A percentile compares a stretch with the other conserved stretches of the same genome.
These are phyloP conservation scores for Omphalotus olearius DNA, from an alignment of 1,284 basidiomycete species.

Conservation along the genomic window DNA sequence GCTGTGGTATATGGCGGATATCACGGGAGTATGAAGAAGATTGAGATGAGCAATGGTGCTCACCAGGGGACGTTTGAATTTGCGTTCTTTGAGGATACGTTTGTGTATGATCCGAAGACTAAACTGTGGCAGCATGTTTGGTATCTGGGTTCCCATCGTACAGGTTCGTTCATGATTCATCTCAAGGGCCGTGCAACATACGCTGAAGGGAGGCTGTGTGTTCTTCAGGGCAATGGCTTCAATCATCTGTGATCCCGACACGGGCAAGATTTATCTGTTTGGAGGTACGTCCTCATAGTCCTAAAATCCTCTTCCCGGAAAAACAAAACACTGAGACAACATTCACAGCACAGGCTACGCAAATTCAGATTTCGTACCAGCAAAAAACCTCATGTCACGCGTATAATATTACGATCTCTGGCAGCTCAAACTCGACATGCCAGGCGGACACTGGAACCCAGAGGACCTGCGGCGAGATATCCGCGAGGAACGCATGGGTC, in stretches of 20 bases:
- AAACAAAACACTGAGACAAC: neutral
- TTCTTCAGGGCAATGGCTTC: slow-evolving; percentile 5
- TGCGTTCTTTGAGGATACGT: slow-evolving; percentile 15
- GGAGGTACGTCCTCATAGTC: neutral
- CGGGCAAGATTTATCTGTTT: slow-evolving; percentile 14
- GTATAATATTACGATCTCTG: slow-evolving; percentile 15
- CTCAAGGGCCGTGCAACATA: no score
- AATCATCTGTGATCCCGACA: slow-evolving; percentile 13
- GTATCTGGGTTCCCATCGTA: slow-evolving; percentile 15
- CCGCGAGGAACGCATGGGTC: slow-evolving; percentile 12
- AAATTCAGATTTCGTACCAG: slow-evolving; percentile 6
- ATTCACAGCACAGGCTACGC: slow-evolving; percentile 6
- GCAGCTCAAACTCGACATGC: slow-evolving; percentile 13
- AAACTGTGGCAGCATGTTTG: slow-evolving; percentile 13
- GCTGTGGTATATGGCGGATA: slow-evolving; percentile 16
- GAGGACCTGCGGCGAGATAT: slow-evolving; percentile 13
- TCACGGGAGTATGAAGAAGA: slow-evolving; percentile 2
- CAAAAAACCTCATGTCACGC: slow-evolving; percentile 3
- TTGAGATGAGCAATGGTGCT: neutral
- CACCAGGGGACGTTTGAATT: neutral
- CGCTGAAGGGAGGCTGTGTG: no score
- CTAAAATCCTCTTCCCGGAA: neutral
- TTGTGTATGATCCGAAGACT: slow-evolving; percentile 13
- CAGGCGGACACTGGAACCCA: slow-evolving; percentile 11
- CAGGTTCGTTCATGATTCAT: neutral